Base-by-base conservation (phyloP, 768 basidiomycete species). In the Tylopilus plumbeoviolaceoides region DNA sequence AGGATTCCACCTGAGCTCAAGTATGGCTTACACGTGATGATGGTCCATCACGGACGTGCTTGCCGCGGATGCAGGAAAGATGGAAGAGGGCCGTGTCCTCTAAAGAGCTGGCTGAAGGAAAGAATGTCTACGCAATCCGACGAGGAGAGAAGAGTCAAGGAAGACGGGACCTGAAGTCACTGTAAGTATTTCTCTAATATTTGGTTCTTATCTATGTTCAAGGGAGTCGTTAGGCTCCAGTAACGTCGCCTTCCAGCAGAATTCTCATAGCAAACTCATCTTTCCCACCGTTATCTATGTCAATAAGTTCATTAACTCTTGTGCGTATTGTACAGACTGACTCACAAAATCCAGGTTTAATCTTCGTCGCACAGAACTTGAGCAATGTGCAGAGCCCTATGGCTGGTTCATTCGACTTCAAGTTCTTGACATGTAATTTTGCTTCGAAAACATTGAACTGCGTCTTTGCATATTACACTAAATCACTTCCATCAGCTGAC, bases 11-110 rank as follows among this genome's bases (percentile, higher is more conserved):
- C 68, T 4, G 74, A 77, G 46, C 70, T 84, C 5, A 83, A 84
- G 61, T 79, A 80, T 53, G 79, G 76, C 0, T 61, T 84, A 20
- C 83, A 85, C 60, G 76, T 81, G 3, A 65, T 82, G 56, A 79
- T 84, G 79, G 73, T 84, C 25, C 72, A 69, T 21, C 83, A 84
- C 57, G 82, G 83, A 4, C 65, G 81, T 31, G 54, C 63, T 3
- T 84, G 83, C 55, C 75, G 73, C 49, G 81, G 80, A 1, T 85
- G 83, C 62, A 82, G 71, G 56, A 72, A 59, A 59, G 69, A 55
- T 35, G 69, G 59, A 61, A 65, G 52, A 35, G 68, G 66, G 3
- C 7, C 57, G 0, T 75, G 74, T 53, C 64, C 67, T n/a, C 50
- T 75, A 51, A 76, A 72, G 64, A 56, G 48, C 27, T 76, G 70